Evolutionary conservation across 306 rosid genomes (phyloP).

Genomic region (Styphnolobium japonicum): DNA sequence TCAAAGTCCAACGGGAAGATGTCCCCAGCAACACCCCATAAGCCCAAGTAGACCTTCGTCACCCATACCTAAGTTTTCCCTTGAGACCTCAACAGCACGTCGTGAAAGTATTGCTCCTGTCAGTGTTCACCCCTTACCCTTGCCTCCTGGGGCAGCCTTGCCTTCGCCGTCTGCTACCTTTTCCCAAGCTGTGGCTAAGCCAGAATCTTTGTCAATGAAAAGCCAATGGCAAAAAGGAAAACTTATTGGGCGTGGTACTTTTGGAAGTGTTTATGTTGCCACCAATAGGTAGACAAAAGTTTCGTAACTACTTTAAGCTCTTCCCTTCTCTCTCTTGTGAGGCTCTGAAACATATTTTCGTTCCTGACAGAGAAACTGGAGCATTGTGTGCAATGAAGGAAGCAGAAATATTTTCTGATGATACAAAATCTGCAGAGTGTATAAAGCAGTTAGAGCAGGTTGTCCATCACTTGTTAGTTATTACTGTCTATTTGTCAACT

Average conservation of each 20-base stretch:
- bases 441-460: constrained; percentile 98
- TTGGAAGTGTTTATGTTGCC: constrained; percentile 93
- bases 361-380: constrained; percentile 69
- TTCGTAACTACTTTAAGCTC: background rate
- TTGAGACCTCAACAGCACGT: constrained; percentile 38
- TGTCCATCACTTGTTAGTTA: background rate
- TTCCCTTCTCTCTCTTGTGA: constrained; percentile 21
- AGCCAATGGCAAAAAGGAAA: constrained; percentile 94
- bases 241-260: constrained; percentile 98
- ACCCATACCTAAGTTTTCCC: constrained; percentile 43
- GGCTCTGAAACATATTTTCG: background rate
- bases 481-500: background rate
- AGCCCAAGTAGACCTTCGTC: constrained; percentile 56
- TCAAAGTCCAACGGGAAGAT: constrained; percentile 54
- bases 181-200: constrained; percentile 41
- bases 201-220: constrained; percentile 58
- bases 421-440: constrained; percentile 88
- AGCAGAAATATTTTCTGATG: constrained; percentile 80
- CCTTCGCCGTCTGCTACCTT: constrained; percentile 43
- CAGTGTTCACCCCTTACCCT: constrained; percentile 82
- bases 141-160: constrained; percentile 72
- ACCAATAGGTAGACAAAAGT: constrained; percentile 63
- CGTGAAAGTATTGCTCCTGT: constrained; percentile 47
- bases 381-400: constrained; percentile 99
- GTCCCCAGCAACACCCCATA: constrained; percentile 39